Evolutionary conservation across 352 stramenopile species (phyloP).

Genomic region (Phytophthora pisi): DNA sequence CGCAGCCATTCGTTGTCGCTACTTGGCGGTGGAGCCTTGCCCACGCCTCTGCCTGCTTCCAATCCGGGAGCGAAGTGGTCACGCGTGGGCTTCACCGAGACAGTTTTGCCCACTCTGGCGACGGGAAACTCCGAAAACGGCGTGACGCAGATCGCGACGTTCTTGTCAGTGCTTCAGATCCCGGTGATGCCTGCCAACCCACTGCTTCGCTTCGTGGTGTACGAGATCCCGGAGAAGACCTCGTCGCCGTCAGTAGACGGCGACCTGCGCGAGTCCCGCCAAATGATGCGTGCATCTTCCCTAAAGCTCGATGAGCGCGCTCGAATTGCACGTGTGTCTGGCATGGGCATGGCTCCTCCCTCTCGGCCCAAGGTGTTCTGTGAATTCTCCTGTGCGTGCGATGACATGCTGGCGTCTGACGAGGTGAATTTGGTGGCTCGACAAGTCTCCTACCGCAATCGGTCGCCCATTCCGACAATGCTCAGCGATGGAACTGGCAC

Average conservation of each 20-base stretch:
- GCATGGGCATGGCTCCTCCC: conserved; percentile 59
- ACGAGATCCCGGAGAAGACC: conserved; percentile 69
- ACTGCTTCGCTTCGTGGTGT: conserved; percentile 82
- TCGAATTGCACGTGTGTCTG: conserved; percentile 56
- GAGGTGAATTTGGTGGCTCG: conserved; percentile 68
- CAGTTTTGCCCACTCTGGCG: conserved; percentile 69
- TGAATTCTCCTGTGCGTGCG: conserved; percentile 74
- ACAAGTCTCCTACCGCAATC: conserved; percentile 55
- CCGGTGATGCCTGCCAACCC: conserved; percentile 66
- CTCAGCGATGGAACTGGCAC: conserved; percentile 36
- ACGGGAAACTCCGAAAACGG: conserved; percentile 34
- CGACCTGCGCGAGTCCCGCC: conserved; percentile 31
- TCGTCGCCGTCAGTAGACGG: conserved; percentile 29
- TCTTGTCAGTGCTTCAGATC: conserved; percentile 82
- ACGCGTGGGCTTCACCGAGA: conserved; percentile 79
- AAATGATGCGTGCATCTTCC: conserved; percentile 48
- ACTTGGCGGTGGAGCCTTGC: conserved; percentile 27
- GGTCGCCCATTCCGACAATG: conserved; percentile 34
- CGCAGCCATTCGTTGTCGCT: conserved; percentile 57
- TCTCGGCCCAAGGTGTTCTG: conserved; percentile 77
- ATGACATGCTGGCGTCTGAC: conserved; percentile 58
- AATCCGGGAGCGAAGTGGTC: conserved; percentile 56
- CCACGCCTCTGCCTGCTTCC: conserved; percentile 36
- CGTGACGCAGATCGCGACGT: conserved; percentile 67
- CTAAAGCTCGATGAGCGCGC: conserved; percentile 67